Percentiles rank a stretch among this genome's conserved stretches.
These are phyloP conservation scores for Simplicillium aogashimaense DNA, from an alignment of 2,329 filamentous ascomycete species.

Conservation along the genomic window DNA sequence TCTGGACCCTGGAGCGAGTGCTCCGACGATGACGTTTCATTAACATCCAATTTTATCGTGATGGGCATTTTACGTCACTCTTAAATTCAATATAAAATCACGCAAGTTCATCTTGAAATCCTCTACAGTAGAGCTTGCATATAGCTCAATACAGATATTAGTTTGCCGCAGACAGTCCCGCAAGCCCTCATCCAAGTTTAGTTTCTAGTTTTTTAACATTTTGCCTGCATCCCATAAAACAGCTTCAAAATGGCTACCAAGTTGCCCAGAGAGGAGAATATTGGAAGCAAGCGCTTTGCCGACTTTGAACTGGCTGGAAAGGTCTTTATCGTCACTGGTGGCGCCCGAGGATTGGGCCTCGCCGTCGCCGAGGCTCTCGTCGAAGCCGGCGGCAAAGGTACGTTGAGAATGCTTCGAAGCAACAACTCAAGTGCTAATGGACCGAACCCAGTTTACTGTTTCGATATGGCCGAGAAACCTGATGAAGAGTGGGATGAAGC, in stretches of 20 bases:
- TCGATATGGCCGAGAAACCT: conserved; percentile 41
- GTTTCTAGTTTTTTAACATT: too few species aligned
- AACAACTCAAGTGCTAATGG: background rate
- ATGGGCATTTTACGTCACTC: too few species aligned
- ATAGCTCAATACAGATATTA: too few species aligned
- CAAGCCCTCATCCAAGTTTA: too few species aligned
- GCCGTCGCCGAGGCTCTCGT: conserved; percentile 63
- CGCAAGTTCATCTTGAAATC: too few species aligned
- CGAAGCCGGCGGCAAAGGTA: conserved; percentile 62
- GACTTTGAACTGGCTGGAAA: conserved; percentile 63
- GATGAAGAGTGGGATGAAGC: conserved; percentile 49
- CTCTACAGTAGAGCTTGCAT: too few species aligned
- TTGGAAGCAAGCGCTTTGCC: conserved; percentile 34
- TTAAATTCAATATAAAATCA: too few species aligned
- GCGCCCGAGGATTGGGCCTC: conserved; percentile 62
- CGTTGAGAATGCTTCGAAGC: conserved; percentile 5
- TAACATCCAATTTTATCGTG: too few species aligned
- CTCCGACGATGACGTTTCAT: too few species aligned
- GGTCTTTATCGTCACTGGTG: conserved; percentile 62
- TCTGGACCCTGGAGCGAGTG: too few species aligned
- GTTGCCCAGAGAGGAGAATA: background rate
- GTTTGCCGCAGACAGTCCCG: too few species aligned
- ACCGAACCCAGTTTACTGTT: conserved; percentile 38
- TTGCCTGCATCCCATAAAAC: too few species aligned
- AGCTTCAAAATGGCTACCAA: background rate